Evolutionary conservation across 2,329 filamentous ascomycete species (phyloP), one percentile per base, ranked within the genome.

Genomic region (Ascochyta pisi): DNA sequence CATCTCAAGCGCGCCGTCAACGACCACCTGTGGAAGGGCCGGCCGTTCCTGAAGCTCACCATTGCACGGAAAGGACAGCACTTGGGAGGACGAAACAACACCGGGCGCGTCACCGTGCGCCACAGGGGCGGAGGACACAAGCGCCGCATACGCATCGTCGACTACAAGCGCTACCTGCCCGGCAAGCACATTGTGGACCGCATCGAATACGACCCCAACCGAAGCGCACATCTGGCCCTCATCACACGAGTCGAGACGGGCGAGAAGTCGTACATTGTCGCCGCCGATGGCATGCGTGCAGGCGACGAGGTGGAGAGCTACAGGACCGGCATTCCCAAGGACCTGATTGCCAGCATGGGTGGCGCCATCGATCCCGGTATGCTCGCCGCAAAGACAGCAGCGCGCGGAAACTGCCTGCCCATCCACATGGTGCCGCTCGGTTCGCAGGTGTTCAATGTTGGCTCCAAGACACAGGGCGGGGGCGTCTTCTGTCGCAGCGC

Each of bases 401-500:
- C 93, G 81, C 86, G 92, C 70, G 95, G 95, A 51, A 99, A 99
- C 77, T 99, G 95, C 74, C 79, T 99, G 65, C 95, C 95, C 13
- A 82, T 99, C 73, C 91, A 96, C 78, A 95, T 99, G 88, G 90
- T 99, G 57, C 96, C 95, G 1, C 84, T 97, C 35, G 94, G 95
- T n/a, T 96, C 92, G 3, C 86, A 92, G 38, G 87, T 99, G 47
- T 97, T 90, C 82, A 95, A 94, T 64, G 88, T 99, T 31, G 94
- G 94, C 12, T 91, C 84, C 45, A 80, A 89, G 24, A 83, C 87
- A 4, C 84, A 85, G 29, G 88, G 88, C 56, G 86, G 89, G 23
- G 95, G 90, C 13, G 92, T 96, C 19, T 95, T 99, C 75, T 99
- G 95, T 75, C 89, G 95, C 60, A 96, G 92, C 74, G 95, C 96